Evolutionary conservation across 169 alveolate species (phyloP).

Genomic region (Eimeria falciformis): DNA sequence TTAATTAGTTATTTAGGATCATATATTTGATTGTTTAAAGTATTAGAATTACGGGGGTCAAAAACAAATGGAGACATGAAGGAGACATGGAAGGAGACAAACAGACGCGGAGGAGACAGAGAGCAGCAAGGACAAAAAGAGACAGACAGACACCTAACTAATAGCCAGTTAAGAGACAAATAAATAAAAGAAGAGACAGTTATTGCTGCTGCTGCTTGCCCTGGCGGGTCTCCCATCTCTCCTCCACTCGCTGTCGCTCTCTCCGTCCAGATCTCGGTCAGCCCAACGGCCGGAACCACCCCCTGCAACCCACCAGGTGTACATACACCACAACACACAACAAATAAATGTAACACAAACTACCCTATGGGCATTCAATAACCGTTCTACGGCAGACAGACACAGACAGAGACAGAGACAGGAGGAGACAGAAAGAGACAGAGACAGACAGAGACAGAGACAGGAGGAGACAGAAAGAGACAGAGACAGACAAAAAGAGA

Average conservation of each 20-base stretch:
- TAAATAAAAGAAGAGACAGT: not conserved
- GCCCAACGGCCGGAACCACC: slow-evolving; percentile 26
- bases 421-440: not conserved
- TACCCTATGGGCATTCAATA: not conserved
- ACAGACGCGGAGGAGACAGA: too few species aligned
- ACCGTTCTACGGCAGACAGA: too few species aligned
- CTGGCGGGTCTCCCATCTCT: not conserved
- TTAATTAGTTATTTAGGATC: too few species aligned
- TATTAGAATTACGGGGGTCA: too few species aligned
- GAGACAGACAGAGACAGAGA: not conserved
- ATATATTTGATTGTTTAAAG: too few species aligned
- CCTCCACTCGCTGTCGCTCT: slow-evolving; percentile 27
- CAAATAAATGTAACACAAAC: not conserved
- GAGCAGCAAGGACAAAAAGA: slow-evolving; percentile 1
- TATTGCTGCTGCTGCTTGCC: not conserved
- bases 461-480: too few species aligned
- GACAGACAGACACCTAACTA: not conserved
- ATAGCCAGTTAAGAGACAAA: not conserved
- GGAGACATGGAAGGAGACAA: slow-evolving; percentile 5
- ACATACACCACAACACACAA: slow-evolving; percentile 4
- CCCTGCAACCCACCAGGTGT: not conserved
- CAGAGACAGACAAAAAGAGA: too few species aligned
- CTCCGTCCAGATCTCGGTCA: slow-evolving; percentile 6
- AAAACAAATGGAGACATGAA: not conserved
- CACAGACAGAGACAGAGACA: too few species aligned